A percentile compares a stretch with the other conserved stretches of the same genome.
These are phyloP conservation scores for Phanerochaete carnosa DNA, from an alignment of 768 basidiomycete genomes.

Conservation along the genomic window DNA sequence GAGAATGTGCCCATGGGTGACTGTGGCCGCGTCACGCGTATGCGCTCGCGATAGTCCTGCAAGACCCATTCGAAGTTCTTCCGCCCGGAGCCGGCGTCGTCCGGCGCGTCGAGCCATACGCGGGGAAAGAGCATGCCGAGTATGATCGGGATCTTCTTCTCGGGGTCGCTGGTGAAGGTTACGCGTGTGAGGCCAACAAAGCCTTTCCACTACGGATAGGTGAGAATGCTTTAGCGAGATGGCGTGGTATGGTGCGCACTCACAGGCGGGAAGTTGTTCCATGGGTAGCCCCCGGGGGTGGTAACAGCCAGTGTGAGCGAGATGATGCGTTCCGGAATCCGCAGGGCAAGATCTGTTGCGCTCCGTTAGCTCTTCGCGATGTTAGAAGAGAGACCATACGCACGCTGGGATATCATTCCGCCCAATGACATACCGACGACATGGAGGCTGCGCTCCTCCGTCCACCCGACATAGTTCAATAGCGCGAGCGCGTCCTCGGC, in stretches of 20 bases:
- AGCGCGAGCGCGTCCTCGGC: conserved; percentile 69
- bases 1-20: conserved; percentile 58
- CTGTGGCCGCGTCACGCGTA: conserved; percentile 55
- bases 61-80: conserved; percentile 50
- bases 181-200: conserved; percentile 4
- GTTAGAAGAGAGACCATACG: background rate
- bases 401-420: conserved; percentile 83
- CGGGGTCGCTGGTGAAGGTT: conserved; percentile 33
- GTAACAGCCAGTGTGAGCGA: conserved; percentile 71
- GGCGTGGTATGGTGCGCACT: conserved; percentile 14
- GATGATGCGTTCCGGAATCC: conserved; percentile 62
- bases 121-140: conserved; percentile 58
- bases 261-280: conserved; percentile 65
- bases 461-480: conserved; percentile 74
- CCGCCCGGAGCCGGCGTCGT: conserved; percentile 51
- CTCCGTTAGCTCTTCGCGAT: background rate
- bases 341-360: conserved; percentile 57
- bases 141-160: conserved; percentile 45
- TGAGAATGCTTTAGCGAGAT: background rate
- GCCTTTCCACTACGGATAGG: conserved; percentile 17
- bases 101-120: conserved; percentile 58
- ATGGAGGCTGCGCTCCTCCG: conserved; percentile 53
- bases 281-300: conserved; percentile 56
- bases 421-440: conserved; percentile 76
- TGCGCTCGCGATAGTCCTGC: conserved; percentile 45